Conservation (phyloP, 2,329 filamentous ascomycete genomes). For the Colletotrichum magnum region DNA sequence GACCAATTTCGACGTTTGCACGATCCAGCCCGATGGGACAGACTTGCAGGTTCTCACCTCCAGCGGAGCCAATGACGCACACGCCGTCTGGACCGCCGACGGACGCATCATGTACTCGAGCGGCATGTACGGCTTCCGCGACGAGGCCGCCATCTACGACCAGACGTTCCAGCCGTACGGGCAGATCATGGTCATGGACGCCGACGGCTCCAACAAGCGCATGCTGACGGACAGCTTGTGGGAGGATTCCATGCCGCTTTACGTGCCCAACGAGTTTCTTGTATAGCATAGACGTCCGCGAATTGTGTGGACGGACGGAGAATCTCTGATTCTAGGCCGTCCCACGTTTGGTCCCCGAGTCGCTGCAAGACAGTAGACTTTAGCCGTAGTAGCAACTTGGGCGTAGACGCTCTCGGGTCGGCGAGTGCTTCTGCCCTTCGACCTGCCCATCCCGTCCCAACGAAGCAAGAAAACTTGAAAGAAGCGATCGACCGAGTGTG, state of each 20-base stretch:
- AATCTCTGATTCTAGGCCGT: no score
- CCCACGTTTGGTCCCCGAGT: no score
- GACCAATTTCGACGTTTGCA: constrained; percentile 32
- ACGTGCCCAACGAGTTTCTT: constrained; percentile 29
- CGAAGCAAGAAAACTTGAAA: no score
- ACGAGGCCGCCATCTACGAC: constrained; percentile 32
- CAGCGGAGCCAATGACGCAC: constrained; percentile 27
- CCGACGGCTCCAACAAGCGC: constrained; percentile 28
- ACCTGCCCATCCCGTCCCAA: no score
- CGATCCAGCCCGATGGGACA: constrained; percentile 23
- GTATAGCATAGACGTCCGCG: constrained; percentile 5
- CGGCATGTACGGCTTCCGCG: constrained; percentile 32
- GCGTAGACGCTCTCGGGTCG: no score
- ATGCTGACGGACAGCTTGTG: constrained; percentile 43
- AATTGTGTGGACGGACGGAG: no score
- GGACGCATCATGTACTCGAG: constrained; percentile 25
- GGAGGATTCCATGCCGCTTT: constrained; percentile 36
- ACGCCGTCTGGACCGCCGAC: constrained; percentile 30
- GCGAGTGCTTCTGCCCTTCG: no score
- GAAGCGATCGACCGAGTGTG: no score
- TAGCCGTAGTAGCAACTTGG: no score
- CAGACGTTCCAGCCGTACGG: constrained; percentile 32
- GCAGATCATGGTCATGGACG: constrained; percentile 30
- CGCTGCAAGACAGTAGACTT: no score
- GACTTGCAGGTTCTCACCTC: constrained; percentile 23